These are phyloP conservation scores for Trichophyton benhamiae DNA, from an alignment of 2,329 filamentous ascomycete species.

Conservation along the genomic window DNA sequence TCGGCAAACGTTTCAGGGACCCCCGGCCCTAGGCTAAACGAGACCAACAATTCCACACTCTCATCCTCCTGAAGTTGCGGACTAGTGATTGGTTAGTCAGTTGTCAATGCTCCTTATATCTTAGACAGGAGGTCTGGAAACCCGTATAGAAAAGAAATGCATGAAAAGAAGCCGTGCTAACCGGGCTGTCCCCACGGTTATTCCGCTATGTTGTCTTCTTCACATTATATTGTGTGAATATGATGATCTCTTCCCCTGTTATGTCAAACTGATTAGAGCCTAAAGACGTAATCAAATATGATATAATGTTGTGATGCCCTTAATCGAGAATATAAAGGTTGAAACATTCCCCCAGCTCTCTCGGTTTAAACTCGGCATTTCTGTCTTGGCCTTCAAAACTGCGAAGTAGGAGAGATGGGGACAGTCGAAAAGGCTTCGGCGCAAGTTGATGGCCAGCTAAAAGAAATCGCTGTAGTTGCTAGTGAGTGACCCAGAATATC, in stretches of 20 bases:
- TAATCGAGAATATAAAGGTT: neutral
- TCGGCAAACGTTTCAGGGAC: neutral
- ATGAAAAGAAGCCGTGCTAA: neutral
- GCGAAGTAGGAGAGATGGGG: neutral
- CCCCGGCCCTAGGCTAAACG: neutral
- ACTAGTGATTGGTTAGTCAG: neutral
- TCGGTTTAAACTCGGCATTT: neutral
- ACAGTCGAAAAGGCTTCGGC: neutral
- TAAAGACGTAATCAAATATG: neutral
- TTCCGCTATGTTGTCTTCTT: neutral
- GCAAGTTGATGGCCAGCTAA: neutral
- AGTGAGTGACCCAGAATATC: neutral
- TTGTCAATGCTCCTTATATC: neutral
- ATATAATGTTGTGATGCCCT: neutral
- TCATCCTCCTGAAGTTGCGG: neutral
- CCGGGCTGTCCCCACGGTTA: neutral
- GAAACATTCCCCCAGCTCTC: neutral
- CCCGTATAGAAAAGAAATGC: slow-evolving; percentile 1
- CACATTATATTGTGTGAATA: neutral
- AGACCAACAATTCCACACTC: neutral
- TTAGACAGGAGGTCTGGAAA: neutral
- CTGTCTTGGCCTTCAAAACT: neutral
- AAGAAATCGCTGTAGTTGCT: neutral
- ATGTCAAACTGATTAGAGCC: neutral
- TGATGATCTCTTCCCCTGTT: neutral